Evolutionary conservation across 169 alveolate species (phyloP), one percentile per base, ranked within the genome.

Genomic region (Eimeria sp.): DNA sequence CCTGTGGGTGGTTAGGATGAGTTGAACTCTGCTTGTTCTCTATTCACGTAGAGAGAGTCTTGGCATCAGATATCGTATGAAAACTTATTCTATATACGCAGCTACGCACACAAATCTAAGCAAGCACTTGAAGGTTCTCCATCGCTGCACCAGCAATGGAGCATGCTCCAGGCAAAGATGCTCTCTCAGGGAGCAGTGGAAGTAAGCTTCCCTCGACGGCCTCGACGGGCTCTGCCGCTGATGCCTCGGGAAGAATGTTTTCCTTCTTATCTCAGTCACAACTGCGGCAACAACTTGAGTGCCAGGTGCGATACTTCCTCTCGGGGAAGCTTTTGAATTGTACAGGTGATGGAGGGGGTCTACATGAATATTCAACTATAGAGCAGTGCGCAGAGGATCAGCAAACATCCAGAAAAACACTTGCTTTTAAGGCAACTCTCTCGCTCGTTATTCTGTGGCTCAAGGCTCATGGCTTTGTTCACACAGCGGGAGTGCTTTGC

Each of bases 281-380:
- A 60, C 60, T 87, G 30, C 72, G 80, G 68, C 93, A 87, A 60
- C 93, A 87, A 46, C 80, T 87, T n/a, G 93, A 64, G 27, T 87
- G 93, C 30, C 93, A 87, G 56, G 93, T 87, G 82, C 93, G 93
- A 37, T 87, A 87, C 93, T 87, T 87, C 62, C 78, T 87, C 20
- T 60, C 93, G 46, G 78, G 93, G 30, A 87, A 43, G 40, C 82
- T 87, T 43, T 23, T 87, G 62, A 87, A 87, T 30, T 62, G 66
- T 37, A 11, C 93, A 46, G 33, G 16, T 30, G 60, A 60, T 23
- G 66, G 54, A 52, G 68, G 46, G 43, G 8, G 14, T 30, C 8
- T 40, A 30, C 30, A 23, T 58, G 90, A 37, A 33, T n/a, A 4
- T 18, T 40, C 43, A 60, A 25, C 33, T 30, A 4, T 40, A 56